Base-by-base conservation (phyloP, 306 rosid genomes). In the Cucurbita ficifolia region DNA sequence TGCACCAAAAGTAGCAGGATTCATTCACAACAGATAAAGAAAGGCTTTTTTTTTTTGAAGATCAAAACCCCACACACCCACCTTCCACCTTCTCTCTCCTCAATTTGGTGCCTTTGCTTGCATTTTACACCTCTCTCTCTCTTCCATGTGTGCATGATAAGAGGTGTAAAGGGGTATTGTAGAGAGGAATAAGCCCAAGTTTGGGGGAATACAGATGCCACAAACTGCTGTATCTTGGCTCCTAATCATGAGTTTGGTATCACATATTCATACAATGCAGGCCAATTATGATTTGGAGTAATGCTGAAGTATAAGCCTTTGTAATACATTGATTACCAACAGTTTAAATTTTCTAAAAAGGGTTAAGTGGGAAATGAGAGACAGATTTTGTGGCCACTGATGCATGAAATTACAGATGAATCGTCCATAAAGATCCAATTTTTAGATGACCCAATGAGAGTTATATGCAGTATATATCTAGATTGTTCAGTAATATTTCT, bases 51-150 rank as follows among this genome's bases (percentile, higher is more conserved):
- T 29, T 29, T 3, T 29, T 29, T 29, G 33, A 29, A 29, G 33
- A 29, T 29, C 33, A 29, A 29, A 29, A 29, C 59, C 74, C 74
- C 74, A 68, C 73, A 68, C 14, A 68, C 73, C 57, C 52, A 68
- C 55, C 5, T 81, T 86, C 57, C 52, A 68, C 55, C 5, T 81
- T 86, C 86, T 59, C 90, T 79, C 72, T 73, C 62, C 77, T 39
- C 17, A 79, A 76, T 42, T 86, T 84, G 79, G 86, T 86, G 88
- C 90, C 96, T 88, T 92, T 92, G 96, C 98, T 90, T 92, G 86
- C 79, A 79, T 88, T 90, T 90, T 86, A 92, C 98, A 88, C 74
- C 63, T 72, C 69, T 49, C 49, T 65, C 64, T 11, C 63, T 33
- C 51, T 39, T 60, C 67, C 73, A 29, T 49, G 71, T 69, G 77